Conservation (phyloP, 1,139 yeast genomes). For the Nakaseomyces kungkrabaensis region DNA sequence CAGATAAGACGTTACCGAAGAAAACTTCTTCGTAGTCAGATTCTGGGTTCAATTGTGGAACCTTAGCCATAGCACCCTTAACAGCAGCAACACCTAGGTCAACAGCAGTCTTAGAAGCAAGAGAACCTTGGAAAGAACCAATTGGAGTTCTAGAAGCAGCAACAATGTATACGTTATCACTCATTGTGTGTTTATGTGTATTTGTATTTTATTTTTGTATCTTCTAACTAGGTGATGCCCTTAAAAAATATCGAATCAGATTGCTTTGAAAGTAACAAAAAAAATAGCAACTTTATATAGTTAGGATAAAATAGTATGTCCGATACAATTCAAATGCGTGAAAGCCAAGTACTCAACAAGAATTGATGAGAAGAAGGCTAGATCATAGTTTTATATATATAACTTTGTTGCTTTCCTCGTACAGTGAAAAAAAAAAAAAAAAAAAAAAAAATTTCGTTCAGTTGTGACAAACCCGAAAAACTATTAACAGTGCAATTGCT, state of each 20-base stretch:
- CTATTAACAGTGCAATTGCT: background rate
- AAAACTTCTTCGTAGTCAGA: constrained; percentile 77
- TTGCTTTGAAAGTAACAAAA: background rate
- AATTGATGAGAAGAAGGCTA: background rate
- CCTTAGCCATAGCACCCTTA: constrained; percentile 73
- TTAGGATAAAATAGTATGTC: too few relatives aligned
- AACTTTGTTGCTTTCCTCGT: background rate
- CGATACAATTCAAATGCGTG: too few relatives aligned
- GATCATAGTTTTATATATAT: background rate
- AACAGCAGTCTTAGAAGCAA: constrained; percentile 62
- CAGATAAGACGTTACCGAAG: constrained; percentile 88
- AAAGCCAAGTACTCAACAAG: background rate
- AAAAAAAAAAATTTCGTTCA: background rate
- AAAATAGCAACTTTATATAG: background rate
- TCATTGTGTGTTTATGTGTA: constrained; percentile 17
- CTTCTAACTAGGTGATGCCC: background rate
- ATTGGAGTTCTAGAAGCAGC: constrained; percentile 90
- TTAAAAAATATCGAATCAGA: background rate
- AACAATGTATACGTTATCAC: constrained; percentile 67
- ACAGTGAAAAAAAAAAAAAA: background rate
- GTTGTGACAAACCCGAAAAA: constrained; percentile 1
- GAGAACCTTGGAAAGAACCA: constrained; percentile 82
- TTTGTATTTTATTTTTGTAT: background rate
- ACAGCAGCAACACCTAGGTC: constrained; percentile 93
- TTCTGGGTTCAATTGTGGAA: constrained; percentile 64